Base-by-base conservation (phyloP, 495 filamentous ascomycete species). In the Elasticomyces elasticus region DNA sequence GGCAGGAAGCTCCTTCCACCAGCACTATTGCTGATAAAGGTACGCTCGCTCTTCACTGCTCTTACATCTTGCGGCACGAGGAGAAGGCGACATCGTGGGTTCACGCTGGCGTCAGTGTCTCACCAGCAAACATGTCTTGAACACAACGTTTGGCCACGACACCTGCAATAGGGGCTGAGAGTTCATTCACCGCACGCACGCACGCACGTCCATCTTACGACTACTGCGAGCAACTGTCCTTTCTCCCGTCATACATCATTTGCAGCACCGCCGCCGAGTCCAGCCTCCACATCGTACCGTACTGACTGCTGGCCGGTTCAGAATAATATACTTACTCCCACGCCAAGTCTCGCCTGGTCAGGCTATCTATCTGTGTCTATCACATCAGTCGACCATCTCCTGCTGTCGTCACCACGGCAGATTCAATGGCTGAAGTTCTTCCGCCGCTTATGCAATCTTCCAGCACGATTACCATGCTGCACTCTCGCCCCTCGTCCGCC, bases 381-480 rank as follows among this genome's bases (percentile, higher is more conserved):
- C 24, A 30, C n/a, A 15, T 9, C 17, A 3, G 10, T 15, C 45
- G n/a, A 30, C 45, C 27, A 24, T 5, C 11, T 47, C 43, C 24
- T 2, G 20, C n/a, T 26, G 15, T 35, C 46, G 31, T 33, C 47
- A 11, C 43, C 33, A 58, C 51, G 49, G 38, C 51, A 41, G 54
- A 57, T 50, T 63, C 64, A 54, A 72, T 72, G 69, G 69, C 69
- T 62, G 68, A 72, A 56, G 69, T 72, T 62, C 64, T 72, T 47
- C 53, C 67, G 52, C 67, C 66, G 38, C 64, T 65, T 41, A 60
- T 69, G 50, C 64, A 66, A 51, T 59, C 57, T 38, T 49, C 67
- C 42, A 59, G 57, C 44, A 56, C 65, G 47, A 66, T 68, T 47
- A 67, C 65, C 19, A 67, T 71, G 65, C 62, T 69, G 24, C 65